These are phyloP conservation scores for Russula ochroleuca DNA, from an alignment of 768 basidiomycete genomes.

Conservation along the genomic window DNA sequence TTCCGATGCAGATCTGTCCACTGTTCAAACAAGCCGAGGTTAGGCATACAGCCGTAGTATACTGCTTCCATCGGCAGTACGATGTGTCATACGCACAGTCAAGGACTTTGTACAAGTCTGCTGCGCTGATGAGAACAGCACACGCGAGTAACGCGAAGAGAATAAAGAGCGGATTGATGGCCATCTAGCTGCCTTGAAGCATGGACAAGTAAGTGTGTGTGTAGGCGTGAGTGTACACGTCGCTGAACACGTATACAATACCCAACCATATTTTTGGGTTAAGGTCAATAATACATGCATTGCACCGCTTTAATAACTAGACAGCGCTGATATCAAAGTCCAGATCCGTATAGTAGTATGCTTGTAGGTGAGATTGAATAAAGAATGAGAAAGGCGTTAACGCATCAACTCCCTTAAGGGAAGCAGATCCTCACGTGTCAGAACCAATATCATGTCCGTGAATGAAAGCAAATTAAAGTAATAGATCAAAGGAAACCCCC, in stretches of 20 bases:
- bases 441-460: neutral
- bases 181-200: conserved; percentile 30
- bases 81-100: conserved; percentile 58
- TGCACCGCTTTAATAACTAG: neutral
- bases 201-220: conserved; percentile 11
- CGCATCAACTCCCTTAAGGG: neutral
- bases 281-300: conserved; percentile 5
- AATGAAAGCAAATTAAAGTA: conserved; percentile 1
- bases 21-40: conserved; percentile 33
- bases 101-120: conserved; percentile 77
- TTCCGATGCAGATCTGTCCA: conserved; percentile 76
- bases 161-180: conserved; percentile 30
- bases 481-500: conserved; percentile 13
- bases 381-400: neutral
- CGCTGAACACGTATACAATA: conserved; percentile 21
- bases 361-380: conserved; percentile 8
- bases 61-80: conserved; percentile 29
- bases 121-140: conserved; percentile 43
- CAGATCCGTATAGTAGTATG: conserved; percentile 11
- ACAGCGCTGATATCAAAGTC: neutral
- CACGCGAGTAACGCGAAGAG: conserved; percentile 36
- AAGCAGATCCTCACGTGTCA: neutral
- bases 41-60: conserved; percentile 5
- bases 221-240: conserved; percentile 9
- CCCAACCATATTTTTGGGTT: conserved; percentile 17